Evolutionary conservation across 2,329 filamentous ascomycete species (phyloP).

Genomic region (Fusarium multiceps): DNA sequence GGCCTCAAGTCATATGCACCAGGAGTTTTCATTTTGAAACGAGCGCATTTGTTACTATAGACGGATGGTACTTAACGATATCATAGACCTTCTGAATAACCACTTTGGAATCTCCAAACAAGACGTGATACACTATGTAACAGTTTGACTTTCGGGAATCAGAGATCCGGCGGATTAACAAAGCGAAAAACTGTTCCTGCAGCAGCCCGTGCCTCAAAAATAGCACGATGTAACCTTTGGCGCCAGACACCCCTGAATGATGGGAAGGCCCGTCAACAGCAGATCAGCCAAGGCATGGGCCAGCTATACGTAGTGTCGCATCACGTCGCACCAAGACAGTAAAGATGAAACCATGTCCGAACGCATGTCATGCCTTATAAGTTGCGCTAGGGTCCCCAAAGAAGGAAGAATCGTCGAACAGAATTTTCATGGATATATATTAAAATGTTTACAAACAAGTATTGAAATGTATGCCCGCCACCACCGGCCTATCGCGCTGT

Average conservation of each 20-base stretch:
- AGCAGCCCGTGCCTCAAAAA: constrained; percentile 8
- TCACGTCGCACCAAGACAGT: constrained; percentile 2
- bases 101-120: background rate
- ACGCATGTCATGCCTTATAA: constrained; percentile 18
- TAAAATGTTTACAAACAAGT: constrained; percentile 2
- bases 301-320: background rate
- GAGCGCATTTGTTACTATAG: constrained; percentile 26
- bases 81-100: constrained; percentile 28
- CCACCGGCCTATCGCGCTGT: constrained; percentile 25
- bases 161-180: background rate
- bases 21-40: constrained; percentile 22
- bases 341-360: constrained; percentile 25
- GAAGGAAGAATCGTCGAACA: constrained; percentile 7
- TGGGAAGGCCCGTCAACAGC: constrained; percentile 8
- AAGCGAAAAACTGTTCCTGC: constrained; percentile 18
- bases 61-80: constrained; percentile 21
- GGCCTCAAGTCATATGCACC: constrained; percentile 16
- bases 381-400: constrained; percentile 3
- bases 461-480: constrained; percentile 48
- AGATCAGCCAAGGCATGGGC: constrained; percentile 22
- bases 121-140: background rate
- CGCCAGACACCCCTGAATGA: constrained; percentile 5
- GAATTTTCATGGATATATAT: constrained; percentile 12
- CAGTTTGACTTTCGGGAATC: background rate
- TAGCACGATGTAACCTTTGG: constrained; percentile 36